Evolutionary conservation across 352 stramenopile species (phyloP), one percentile per base, ranked within the genome.

Genomic region (Pythium aristosporum): DNA sequence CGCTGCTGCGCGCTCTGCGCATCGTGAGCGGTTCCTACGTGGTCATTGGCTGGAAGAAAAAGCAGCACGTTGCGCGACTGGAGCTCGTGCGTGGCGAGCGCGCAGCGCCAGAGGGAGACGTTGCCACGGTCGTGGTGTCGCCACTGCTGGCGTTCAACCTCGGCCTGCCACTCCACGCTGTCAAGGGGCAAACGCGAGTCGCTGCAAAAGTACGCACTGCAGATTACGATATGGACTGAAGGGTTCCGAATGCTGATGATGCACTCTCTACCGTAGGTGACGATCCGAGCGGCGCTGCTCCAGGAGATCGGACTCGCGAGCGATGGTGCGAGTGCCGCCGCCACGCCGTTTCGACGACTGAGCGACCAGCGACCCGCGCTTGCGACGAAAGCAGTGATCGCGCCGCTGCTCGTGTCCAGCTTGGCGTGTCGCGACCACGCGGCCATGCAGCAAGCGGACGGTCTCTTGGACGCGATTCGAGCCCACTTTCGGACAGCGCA

Each of bases 141-240:
- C 80, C 82, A n/a, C 68, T 93, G 51, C 53, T 93, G 37, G 85
- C 85, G 18, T 91, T 91, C 68, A 93, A 93, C 41, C 73, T 93
- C 47, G 80, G 79, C 0, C 76, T 93, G 48, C 57, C 67, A 12
- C 63, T 88, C 36, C 68, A 83, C 43, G 63, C 77, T 7, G 57
- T 71, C 43, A 76, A 49, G 23, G 48, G 59, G 30, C 47, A 23
- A 10, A 36, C 8, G n/a, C 67, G 68, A 9, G 73, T 76, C 11
- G 64, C 44, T 2, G 63, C 76, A 21, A 58, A 59, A 43, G 80
- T 89, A 53, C 41, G 66, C 58, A 12, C 16, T 53, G 21, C 47
- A 18, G 37, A 46, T 30, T 8, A 4, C 2, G 43, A 41, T 32
- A 43, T 43, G 20, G 9, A n/a, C n/a, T n/a, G n/a, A n/a, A n/a